A percentile compares a stretch with the other conserved stretches of the same genome.
phyloP scores from a whole-genome alignment of 352 stramenopile genomes.

The Phytophthora sojae region DNA sequence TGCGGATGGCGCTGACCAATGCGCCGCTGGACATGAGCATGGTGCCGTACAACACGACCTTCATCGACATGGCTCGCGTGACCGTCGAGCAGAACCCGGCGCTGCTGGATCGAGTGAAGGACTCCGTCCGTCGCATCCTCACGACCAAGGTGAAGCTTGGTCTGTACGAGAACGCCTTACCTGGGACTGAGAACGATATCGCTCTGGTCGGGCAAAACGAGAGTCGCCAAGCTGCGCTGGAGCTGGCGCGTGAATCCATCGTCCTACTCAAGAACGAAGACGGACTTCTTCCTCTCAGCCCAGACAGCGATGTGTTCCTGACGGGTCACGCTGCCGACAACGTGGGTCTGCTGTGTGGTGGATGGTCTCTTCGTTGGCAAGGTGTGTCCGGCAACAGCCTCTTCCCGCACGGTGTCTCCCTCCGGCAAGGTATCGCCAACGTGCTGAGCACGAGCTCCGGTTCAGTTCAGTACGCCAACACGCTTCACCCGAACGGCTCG shows the following conservation, averaged over 20 bases:
- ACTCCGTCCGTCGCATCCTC: conserved; percentile 71
- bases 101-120: conserved; percentile 55
- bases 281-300: conserved; percentile 54
- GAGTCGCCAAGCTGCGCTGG: conserved; percentile 64
- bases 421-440: conserved; percentile 65
- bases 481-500: conserved; percentile 60
- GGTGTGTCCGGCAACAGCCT: conserved; percentile 71
- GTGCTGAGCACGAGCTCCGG: conserved; percentile 23
- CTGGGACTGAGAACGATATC: conserved; percentile 49
- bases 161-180: conserved; percentile 74
- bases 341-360: conserved; percentile 76
- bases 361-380: conserved; percentile 91
- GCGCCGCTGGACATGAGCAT: conserved; percentile 94
- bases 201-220: conserved; percentile 55
- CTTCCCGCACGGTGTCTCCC: conserved; percentile 69
- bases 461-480: conserved; percentile 60
- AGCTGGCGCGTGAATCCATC: conserved; percentile 83
- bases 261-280: conserved; percentile 88
- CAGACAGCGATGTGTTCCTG: conserved; percentile 57
- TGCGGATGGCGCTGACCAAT: conserved; percentile 73
- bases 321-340: conserved; percentile 75
- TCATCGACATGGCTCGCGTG: conserved; percentile 59
- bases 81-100: conserved; percentile 47
- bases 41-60: conserved; percentile 64
- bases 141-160: conserved; percentile 77